Evolutionary conservation across 2,329 filamentous ascomycete species (phyloP), one percentile per base, ranked within the genome.

Genomic region (Trichoderma citrinoviride): DNA sequence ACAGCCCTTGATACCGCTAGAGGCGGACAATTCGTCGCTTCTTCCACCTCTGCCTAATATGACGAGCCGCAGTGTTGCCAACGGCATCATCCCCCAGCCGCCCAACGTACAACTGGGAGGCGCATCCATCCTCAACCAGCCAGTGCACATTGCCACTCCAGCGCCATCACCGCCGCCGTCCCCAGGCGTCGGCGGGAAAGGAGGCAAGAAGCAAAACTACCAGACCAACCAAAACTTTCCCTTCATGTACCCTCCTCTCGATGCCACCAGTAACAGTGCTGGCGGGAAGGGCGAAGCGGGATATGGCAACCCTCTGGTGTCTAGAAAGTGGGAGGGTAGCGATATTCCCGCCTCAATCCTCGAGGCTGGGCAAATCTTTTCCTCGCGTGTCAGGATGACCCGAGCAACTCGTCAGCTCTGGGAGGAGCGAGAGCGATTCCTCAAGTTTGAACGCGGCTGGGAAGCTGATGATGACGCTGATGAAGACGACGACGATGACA

Each of bases 181-280:
- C 1, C 95, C 95, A 0, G 84, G 82, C 10, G 89, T 90, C 40
- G 93, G 93, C 27, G 93, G 93, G 0, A 99, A 98, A 76, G 92
- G 91, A 60, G 93, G 90, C 0, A 99, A 99, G 82, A 99, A 99
- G 75, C 95, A 99, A 73, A 99, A 98, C 71, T 99, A 99, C 72
- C 95, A 99, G 76, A 99, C 95, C 0, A 99, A 99, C 73, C 95
- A 99, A 72, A 95, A 97, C 74, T 98, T 99, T 69, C 95, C 95
- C 0, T 98, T 99, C 73, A 88, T 99, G 79, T 99, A 99, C 71
- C 95, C 95, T 2, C 95, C 95, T 1, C 81, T 97, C 19, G 94
- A 97, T 76, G 89, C 89, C 67, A 89, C 87, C 25, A 97, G 93
- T 77, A 97, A 96, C 73, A 91, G 90, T 70, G 88, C 94, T 43